phyloP scores from a whole-genome alignment of 1,284 basidiomycete genomes.

The Ganoderma leucocontextum region DNA sequence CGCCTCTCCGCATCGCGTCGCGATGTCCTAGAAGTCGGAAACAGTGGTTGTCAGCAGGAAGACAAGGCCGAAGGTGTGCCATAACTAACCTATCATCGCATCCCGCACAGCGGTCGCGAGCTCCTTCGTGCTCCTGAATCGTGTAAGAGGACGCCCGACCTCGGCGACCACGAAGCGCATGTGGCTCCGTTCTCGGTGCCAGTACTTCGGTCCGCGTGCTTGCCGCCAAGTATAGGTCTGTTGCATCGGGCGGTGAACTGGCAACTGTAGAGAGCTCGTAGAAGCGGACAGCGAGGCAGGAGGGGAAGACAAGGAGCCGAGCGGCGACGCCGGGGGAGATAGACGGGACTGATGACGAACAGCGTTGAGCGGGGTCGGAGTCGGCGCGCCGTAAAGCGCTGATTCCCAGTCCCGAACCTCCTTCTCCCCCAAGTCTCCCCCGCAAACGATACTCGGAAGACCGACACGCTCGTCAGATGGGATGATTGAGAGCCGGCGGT shows the following conservation, averaged over 20 bases:
- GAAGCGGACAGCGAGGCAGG: neutral
- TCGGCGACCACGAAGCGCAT: constrained; percentile 27
- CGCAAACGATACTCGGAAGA: constrained; percentile 8
- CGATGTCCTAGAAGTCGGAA: constrained; percentile 14
- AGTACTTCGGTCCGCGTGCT: neutral
- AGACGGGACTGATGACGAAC: neutral
- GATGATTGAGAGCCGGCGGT: constrained; percentile 15
- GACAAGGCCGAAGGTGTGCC: too few species aligned
- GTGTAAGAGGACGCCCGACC: constrained; percentile 21
- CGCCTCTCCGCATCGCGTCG: constrained; percentile 2
- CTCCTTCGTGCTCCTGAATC: constrained; percentile 23
- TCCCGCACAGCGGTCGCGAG: constrained; percentile 20
- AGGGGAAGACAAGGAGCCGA: too few species aligned
- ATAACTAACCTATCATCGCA: constrained; percentile 22
- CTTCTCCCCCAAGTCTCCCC: constrained; percentile 16
- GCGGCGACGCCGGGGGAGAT: neutral
- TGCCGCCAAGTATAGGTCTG: constrained; percentile 23
- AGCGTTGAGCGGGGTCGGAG: neutral
- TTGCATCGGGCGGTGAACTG: constrained; percentile 8
- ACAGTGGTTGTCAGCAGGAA: too few species aligned
- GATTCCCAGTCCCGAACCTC: constrained; percentile 18
- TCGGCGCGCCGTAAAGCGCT: neutral
- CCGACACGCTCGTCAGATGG: constrained; percentile 4
- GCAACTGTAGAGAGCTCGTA: neutral
- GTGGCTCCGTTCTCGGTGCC: constrained; percentile 28